Evolutionary conservation across 2,329 filamentous ascomycete species (phyloP), one percentile per base, ranked within the genome.

Genomic region (Trichophyton schoenleinii): DNA sequence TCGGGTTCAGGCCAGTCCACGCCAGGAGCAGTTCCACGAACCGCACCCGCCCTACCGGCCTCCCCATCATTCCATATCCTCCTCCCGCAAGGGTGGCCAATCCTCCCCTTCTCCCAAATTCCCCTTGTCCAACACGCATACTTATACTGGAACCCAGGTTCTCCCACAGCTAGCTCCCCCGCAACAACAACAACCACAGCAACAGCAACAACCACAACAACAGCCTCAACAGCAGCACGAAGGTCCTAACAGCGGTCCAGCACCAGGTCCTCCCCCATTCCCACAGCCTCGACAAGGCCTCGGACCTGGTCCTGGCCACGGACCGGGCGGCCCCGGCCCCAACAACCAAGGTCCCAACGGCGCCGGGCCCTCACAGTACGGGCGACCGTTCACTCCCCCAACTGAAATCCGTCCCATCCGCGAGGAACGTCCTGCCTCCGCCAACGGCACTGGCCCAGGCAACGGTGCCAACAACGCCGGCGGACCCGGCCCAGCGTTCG

Each of bases 401-500:
- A 84, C 87, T 58, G 92, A 96, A 66, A 86, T 91, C 55, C 84
- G 91, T 59, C 87, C 88, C 1, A 81, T 94, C 65, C 83, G 92
- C 66, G 91, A 96, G 66, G 89, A 87, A 70, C 85, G 88, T 63
- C 88, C 91, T 75, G 49, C 49, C 22, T 53, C 49, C 25, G 49
- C 49, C 22, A 53, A 53, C 49, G 49, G 49, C 22, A 22, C 13
- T 25, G 22, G 22, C 11, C 13, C 49, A 28, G 28, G 28, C 5
- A 28, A 28, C 49, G 44, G 6, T 11, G 44, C 44, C 44, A 48
- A 48, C 44, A 53, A 34, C 20, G 28, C 13, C 49, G 84, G 89
- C n/a, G 96, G 92, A n/a, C 91, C 91, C 63, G 91, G 91, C 69
- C 49, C 49, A n/a, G 87, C 89, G 44, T 85, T 84, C 6, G 96